Conservation (phyloP, 2,329 filamentous ascomycete species). For the Beauveria rudraprayagi region DNA sequence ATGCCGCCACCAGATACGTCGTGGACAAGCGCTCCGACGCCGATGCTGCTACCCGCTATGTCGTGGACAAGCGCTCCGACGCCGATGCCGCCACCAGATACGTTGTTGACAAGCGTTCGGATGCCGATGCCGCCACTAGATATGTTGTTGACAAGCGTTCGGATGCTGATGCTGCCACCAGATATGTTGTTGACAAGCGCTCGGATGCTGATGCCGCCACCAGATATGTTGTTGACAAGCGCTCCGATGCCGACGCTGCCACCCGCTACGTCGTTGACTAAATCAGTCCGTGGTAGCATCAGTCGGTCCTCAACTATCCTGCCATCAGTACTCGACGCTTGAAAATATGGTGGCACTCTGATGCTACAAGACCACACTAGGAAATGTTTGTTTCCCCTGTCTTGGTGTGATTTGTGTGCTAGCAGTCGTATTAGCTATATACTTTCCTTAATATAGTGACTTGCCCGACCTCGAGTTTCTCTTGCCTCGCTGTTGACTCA, state of each 20-base stretch:
- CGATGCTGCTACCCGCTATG: not conserved
- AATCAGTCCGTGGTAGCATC: not conserved
- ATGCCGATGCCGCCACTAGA: not conserved
- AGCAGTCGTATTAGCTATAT: not conserved
- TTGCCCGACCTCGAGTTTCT: not conserved
- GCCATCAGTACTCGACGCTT: not conserved
- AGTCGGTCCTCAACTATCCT: not conserved
- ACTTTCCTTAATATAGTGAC: not conserved
- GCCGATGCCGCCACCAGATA: not conserved
- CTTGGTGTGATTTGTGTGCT: not conserved
- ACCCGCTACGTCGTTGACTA: slow-evolving; percentile 3
- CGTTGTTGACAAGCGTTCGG: slow-evolving; percentile 1
- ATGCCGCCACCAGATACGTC: not conserved
- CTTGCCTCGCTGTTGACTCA: not conserved
- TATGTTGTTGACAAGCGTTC: slow-evolving; percentile 7
- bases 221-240: slow-evolving; percentile 1
- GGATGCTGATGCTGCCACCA: not conserved
- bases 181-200: slow-evolving; percentile 3
- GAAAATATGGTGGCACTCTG: not conserved
- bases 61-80: not conserved
- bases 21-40: not conserved
- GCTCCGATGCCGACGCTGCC: not conserved
- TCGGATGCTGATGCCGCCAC: not conserved
- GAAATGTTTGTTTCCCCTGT: not conserved
- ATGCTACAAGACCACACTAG: not conserved